A percentile compares a stretch with the other conserved stretches of the same genome.
These are phyloP conservation scores for Kodamaea derodonti DNA, from an alignment of 1,139 yeast species.

Conservation along the genomic window DNA sequence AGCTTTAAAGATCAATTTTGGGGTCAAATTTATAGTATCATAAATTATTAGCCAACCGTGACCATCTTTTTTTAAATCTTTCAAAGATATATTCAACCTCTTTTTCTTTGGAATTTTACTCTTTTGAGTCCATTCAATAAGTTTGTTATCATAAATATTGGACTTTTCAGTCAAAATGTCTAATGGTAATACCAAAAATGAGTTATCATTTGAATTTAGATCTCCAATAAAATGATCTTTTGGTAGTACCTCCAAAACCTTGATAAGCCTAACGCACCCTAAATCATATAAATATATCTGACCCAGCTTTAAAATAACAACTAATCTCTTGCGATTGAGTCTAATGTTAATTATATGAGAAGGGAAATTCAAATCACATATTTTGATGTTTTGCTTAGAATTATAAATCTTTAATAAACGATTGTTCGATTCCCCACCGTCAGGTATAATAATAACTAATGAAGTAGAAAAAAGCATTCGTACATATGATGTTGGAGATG, in stretches of 20 bases:
- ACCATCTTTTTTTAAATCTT: conserved; percentile 22
- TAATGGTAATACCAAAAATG: conserved; percentile 42
- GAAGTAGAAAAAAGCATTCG: conserved; percentile 74
- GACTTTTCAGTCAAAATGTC: conserved; percentile 24
- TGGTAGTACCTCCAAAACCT: conserved; percentile 45
- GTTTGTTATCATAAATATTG: conserved; percentile 21
- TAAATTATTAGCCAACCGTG: conserved; percentile 50
- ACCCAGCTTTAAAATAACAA: conserved; percentile 56
- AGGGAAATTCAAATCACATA: conserved; percentile 70
- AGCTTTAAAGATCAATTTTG: conserved; percentile 56
- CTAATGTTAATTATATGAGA: conserved; percentile 56
- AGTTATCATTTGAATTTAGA: conserved; percentile 45
- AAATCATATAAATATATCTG: conserved; percentile 71
- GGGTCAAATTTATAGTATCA: conserved; percentile 55
- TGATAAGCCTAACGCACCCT: conserved; percentile 64
- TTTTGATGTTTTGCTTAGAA: conserved; percentile 63
- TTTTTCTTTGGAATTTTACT: conserved; percentile 12
- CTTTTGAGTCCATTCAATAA: conserved; percentile 20
- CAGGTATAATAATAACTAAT: conserved; percentile 58
- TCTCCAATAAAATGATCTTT: conserved; percentile 35
- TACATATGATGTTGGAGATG: conserved; percentile 27
- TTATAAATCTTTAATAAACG: conserved; percentile 59
- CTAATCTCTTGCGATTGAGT: conserved; percentile 61
- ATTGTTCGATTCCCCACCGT: conserved; percentile 36
- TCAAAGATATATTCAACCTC: conserved; percentile 15